A percentile compares a stretch with the other conserved stretches of the same genome.
phyloP scores from a whole-genome alignment of 2,329 filamentous ascomycete species.

The Xenosphaeropsis pyriputrescens region DNA sequence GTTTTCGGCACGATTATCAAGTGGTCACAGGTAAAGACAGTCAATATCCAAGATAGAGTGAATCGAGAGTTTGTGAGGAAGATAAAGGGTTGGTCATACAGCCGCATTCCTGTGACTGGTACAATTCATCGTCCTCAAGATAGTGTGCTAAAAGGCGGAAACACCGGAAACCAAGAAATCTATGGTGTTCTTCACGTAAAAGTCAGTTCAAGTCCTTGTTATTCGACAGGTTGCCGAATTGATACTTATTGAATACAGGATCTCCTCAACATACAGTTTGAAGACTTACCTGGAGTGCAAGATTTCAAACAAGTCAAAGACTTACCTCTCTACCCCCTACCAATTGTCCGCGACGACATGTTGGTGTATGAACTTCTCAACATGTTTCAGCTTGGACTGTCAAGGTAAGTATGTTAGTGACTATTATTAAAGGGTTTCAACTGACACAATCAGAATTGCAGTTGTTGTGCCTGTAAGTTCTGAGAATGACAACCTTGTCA shows the following conservation, averaged over 20 bases:
- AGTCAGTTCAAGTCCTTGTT: conserved; percentile 3
- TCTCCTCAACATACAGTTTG: no score
- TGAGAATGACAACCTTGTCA: not conserved
- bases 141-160: no score
- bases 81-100: conserved; percentile 12
- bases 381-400: conserved; percentile 14
- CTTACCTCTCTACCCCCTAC: conserved; percentile 13
- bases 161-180: conserved; percentile 1
- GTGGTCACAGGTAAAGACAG: conserved; percentile 11
- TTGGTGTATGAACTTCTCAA: conserved; percentile 13
- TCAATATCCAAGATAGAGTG: conserved; percentile 11
- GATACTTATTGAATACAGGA: not conserved
- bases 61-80: conserved; percentile 11
- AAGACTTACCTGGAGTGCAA: no score
- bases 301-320: conserved; percentile 9
- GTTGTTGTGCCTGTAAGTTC: conserved; percentile 8
- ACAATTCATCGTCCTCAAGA: not conserved
- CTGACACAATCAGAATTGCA: conserved; percentile 9
- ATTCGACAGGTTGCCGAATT: not conserved
- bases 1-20: conserved; percentile 7
- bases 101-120: conserved; percentile 14
- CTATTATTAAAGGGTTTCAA: not conserved
- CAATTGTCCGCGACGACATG: conserved; percentile 13
- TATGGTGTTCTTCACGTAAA: conserved; percentile 14
- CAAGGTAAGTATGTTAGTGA: conserved; percentile 6